phyloP scores from a whole-genome alignment of 129 eudicot genomes.

The Helianthus tuberosus region DNA sequence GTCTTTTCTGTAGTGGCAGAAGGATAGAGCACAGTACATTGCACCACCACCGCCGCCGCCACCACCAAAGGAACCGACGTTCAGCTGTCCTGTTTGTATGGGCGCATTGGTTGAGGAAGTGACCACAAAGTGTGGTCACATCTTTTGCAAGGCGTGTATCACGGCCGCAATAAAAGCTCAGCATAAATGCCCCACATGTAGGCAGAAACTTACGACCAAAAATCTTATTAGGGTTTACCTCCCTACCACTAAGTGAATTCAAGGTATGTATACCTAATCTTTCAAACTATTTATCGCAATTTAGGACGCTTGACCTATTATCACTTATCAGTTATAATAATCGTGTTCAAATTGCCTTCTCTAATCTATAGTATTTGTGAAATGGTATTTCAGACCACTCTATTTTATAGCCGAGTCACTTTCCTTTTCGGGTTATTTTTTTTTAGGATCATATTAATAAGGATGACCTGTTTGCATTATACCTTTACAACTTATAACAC shows the following conservation, averaged over 20 bases:
- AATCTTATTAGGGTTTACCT: slow-evolving; percentile 77
- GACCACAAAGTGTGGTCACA: slow-evolving; percentile 97
- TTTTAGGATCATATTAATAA: too few species aligned
- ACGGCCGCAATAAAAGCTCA: slow-evolving; percentile 61
- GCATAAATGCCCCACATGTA: slow-evolving; percentile 83
- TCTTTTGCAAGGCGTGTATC: slow-evolving; percentile 86
- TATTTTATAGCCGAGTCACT: too few species aligned
- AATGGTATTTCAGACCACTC: too few species aligned
- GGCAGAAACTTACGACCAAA: slow-evolving; percentile 66
- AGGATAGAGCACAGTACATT: slow-evolving; percentile 23
- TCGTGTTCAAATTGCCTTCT: too few species aligned
- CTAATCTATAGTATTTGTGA: too few species aligned
- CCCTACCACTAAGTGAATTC: slow-evolving; percentile 53
- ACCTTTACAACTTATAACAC: too few species aligned
- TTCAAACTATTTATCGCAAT: background rate
- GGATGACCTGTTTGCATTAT: too few species aligned
- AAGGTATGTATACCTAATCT: slow-evolving; percentile 17
- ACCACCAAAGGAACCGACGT: slow-evolving; percentile 64
- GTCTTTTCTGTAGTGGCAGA: slow-evolving; percentile 36
- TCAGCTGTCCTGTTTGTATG: slow-evolving; percentile 93
- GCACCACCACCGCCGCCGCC: slow-evolving; percentile 55
- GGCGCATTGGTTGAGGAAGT: slow-evolving; percentile 72
- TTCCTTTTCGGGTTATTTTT: too few species aligned
- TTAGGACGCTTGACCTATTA: too few species aligned
- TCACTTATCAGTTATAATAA: too few species aligned